Conservation (phyloP, 495 filamentous ascomycete species). For the Aspergillus sclerotioniger region DNA sequence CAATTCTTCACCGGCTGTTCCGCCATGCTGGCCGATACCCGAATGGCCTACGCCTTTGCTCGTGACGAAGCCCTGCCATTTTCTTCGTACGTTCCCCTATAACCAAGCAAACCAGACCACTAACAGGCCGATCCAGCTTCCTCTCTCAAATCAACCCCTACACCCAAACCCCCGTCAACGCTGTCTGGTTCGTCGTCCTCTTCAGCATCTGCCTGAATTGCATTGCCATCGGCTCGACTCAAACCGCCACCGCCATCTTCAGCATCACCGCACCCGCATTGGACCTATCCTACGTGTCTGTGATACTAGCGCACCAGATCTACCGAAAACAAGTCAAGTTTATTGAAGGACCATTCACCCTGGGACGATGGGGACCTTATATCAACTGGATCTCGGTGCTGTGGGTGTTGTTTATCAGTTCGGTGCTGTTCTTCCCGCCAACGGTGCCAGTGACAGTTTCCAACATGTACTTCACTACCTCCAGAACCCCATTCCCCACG, state of each 20-base stretch:
- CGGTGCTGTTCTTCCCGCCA: constrained; percentile 66
- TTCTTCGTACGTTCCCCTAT: constrained; percentile 45
- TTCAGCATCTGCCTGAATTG: constrained; percentile 60
- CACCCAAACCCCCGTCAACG: constrained; percentile 65
- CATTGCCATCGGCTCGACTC: constrained; percentile 66
- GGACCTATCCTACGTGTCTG: constrained; percentile 66
- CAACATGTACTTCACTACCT: constrained; percentile 52
- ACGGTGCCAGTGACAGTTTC: constrained; percentile 56
- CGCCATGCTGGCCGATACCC: constrained; percentile 67
- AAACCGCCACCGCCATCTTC: constrained; percentile 69
- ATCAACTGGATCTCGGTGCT: constrained; percentile 60
- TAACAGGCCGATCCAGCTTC: constrained; percentile 34
- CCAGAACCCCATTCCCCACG: too few species aligned
- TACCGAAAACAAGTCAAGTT: constrained; percentile 59
- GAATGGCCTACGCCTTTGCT: constrained; percentile 73
- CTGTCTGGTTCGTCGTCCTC: constrained; percentile 69
- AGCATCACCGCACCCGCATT: constrained; percentile 68
- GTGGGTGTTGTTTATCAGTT: constrained; percentile 68
- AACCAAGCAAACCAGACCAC: neutral
- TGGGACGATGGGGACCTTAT: constrained; percentile 58
- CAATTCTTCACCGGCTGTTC: constrained; percentile 72
- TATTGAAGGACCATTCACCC: constrained; percentile 61
- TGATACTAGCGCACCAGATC: constrained; percentile 62
- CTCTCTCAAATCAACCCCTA: constrained; percentile 56
- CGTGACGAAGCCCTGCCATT: constrained; percentile 69